Conservation (phyloP, 805 yeast species). For the Komagataella phaffii region DNA sequence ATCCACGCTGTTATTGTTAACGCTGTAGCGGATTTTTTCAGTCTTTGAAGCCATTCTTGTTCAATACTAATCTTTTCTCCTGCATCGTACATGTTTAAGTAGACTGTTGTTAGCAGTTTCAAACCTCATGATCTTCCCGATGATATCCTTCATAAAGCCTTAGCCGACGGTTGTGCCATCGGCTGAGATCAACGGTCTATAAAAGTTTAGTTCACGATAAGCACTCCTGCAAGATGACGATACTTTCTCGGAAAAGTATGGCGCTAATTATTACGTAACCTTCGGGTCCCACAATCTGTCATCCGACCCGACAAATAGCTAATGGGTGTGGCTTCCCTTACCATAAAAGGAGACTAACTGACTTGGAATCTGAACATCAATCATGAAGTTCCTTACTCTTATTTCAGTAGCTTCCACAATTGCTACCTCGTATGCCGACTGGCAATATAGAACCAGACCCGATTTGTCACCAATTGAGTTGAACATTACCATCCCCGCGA, state of each 20-base stretch:
- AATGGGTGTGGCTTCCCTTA: no score
- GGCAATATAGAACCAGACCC: slow-evolving; percentile 21
- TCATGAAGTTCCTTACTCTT: not conserved
- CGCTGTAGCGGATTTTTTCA: not conserved
- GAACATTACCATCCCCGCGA: slow-evolving; percentile 19
- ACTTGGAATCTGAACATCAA: not conserved
- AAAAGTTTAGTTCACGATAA: no score
- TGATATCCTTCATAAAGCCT: no score
- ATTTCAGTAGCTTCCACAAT: not conserved
- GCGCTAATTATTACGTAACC: no score
- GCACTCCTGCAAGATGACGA: no score
- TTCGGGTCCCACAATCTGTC: no score
- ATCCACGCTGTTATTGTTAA: not conserved
- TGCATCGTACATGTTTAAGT: not conserved
- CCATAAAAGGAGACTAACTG: not conserved
- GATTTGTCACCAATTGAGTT: slow-evolving; percentile 20
- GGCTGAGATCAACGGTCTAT: no score
- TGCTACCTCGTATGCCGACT: slow-evolving; percentile 9
- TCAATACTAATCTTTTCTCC: not conserved
- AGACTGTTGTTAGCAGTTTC: not conserved
- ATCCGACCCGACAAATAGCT: no score
- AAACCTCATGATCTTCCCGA: no score
- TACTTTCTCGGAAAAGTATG: no score
- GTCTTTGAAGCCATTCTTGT: not conserved
- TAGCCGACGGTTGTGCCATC: no score